Conservation (phyloP, 148 eudicot genomes). For the Mesembryanthemum crystallinum region DNA sequence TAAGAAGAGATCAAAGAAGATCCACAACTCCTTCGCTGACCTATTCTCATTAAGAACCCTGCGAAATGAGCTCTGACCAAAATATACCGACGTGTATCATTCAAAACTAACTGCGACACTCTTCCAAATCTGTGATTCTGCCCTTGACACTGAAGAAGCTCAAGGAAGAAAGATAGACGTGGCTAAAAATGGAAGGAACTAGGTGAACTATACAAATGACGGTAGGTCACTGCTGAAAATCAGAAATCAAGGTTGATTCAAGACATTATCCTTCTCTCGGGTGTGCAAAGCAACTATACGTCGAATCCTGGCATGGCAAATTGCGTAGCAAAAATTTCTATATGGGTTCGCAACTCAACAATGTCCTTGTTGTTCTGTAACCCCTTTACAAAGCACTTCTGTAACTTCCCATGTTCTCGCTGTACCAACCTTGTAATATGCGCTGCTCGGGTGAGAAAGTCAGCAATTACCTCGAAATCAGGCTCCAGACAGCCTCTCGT, state of each 20-base stretch:
- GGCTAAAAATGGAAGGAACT: background rate
- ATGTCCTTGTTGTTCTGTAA: constrained; percentile 65
- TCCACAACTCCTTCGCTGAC: background rate
- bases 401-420: constrained; percentile 60
- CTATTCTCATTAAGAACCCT: background rate
- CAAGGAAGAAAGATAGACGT: background rate
- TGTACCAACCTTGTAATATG: constrained; percentile 60
- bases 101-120: background rate
- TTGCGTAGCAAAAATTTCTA: constrained; percentile 74
- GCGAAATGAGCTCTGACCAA: background rate
- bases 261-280: background rate
- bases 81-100: background rate
- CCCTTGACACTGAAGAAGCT: background rate
- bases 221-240: background rate
- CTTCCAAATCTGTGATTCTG: background rate
- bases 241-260: background rate
- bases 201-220: constrained; percentile 11
- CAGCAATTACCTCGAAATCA: constrained; percentile 83
- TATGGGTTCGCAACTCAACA: constrained; percentile 53
- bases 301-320: constrained; percentile 90
- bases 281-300: background rate
- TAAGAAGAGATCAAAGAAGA: background rate
- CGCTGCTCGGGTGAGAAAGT: constrained; percentile 71
- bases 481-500: constrained; percentile 82
- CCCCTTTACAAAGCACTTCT: constrained; percentile 53